Conservation (phyloP, 208 protist genomes). For the Acanthamoeba lugdunensis region DNA sequence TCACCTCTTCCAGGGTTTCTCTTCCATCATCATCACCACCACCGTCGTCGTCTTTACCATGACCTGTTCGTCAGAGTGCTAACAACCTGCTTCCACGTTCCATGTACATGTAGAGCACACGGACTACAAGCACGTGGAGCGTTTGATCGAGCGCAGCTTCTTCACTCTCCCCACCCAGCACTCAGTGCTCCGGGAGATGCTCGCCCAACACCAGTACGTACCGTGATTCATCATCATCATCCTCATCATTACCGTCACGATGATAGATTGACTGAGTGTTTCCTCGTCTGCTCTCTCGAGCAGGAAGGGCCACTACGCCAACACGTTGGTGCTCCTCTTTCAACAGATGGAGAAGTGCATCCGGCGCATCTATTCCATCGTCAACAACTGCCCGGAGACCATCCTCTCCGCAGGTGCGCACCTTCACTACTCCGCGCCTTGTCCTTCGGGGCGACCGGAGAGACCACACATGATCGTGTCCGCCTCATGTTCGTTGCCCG, state of each 20-base stretch:
- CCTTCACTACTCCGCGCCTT: too few species aligned
- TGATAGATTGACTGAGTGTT: not conserved
- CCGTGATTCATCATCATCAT: not conserved
- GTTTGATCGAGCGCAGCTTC: constrained; percentile 17
- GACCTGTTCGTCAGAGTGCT: not conserved
- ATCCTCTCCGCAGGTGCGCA: constrained; percentile 37
- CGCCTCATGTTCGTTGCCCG: not conserved
- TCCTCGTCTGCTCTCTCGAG: not conserved
- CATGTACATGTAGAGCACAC: not conserved
- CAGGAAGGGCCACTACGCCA: constrained; percentile 19
- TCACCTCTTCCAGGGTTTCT: constrained; percentile 20
- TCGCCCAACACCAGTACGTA: not conserved
- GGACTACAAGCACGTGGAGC: constrained; percentile 13
- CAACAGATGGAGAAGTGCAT: constrained; percentile 36
- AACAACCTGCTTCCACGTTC: not conserved
- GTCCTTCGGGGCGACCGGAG: not conserved
- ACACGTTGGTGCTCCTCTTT: constrained; percentile 46
- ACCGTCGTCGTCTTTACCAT: not conserved
- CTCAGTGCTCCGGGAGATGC: not conserved
- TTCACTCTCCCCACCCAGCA: not conserved
- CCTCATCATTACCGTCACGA: not conserved
- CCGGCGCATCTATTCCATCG: constrained; percentile 14
- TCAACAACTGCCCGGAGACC: constrained; percentile 25
- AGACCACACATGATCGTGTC: not conserved
- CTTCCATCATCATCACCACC: not conserved